Conservation (phyloP, 371 early-diverging fungal species). For the Sporodiniella umbellata region DNA sequence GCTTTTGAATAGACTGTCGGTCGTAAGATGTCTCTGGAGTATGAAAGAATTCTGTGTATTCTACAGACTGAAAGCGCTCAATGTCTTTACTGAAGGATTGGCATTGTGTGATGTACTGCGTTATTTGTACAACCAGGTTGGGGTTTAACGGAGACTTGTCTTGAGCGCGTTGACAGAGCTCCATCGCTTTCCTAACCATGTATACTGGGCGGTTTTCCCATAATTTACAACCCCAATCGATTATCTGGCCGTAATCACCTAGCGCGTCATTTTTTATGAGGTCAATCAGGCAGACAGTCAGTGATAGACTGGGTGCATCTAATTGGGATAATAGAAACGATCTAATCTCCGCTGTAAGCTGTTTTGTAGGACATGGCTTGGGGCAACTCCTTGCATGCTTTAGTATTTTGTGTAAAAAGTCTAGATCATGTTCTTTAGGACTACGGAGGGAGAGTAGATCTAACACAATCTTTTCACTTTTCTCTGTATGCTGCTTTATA, state of each 20-base stretch:
- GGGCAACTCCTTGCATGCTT: constrained; percentile 7
- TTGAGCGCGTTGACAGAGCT: constrained; percentile 5
- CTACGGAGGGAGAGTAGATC: neutral
- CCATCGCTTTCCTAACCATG: constrained; percentile 12
- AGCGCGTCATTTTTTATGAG: constrained; percentile 2
- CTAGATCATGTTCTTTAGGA: constrained; percentile 1
- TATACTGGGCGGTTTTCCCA: constrained; percentile 8
- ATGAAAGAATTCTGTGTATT: constrained; percentile 20
- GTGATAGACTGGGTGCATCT: neutral
- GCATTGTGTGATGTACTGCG: constrained; percentile 4
- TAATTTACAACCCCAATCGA: neutral
- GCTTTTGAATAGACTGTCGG: constrained; percentile 1
- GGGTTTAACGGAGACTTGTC: neutral
- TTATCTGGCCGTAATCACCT: neutral
- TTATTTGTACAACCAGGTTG: neutral
- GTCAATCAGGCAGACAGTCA: constrained; percentile 11
- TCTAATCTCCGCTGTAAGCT: neutral
- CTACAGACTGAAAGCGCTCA: neutral
- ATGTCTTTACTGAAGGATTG: constrained; percentile 1
- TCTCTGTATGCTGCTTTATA: neutral
- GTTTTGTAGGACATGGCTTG: neutral
- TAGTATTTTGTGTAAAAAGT: constrained; percentile 5
- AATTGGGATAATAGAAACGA: neutral
- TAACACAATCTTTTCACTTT: neutral
- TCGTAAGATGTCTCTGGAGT: neutral